A percentile compares a stretch with the other conserved stretches of the same genome.
Conservation (phyloP, 2,329 filamentous ascomycete genomes). For the Eutypa lata region DNA sequence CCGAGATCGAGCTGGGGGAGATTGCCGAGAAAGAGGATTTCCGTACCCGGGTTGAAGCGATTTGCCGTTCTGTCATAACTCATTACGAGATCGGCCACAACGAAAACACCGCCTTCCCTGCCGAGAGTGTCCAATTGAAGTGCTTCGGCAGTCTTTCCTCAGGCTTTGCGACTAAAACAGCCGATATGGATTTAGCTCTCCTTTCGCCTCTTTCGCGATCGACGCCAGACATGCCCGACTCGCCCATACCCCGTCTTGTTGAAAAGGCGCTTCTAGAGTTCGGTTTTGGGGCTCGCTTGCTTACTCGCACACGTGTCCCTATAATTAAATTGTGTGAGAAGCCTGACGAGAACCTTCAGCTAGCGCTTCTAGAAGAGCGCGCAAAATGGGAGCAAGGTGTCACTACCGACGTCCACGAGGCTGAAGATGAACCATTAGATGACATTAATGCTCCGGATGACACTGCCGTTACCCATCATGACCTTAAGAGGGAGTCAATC, state of each 20-base stretch:
- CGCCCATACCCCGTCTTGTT: conserved; percentile 67
- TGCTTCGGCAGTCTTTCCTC: conserved; percentile 82
- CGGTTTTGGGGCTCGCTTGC: conserved; percentile 71
- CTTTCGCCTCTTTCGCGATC: conserved; percentile 60
- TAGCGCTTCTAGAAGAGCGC: conserved; percentile 62
- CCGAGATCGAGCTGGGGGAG: conserved; percentile 62
- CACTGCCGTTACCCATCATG: not conserved
- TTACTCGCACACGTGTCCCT: conserved; percentile 77
- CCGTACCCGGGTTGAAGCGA: conserved; percentile 58
- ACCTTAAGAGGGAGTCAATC: conserved; percentile 2
- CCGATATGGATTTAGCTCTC: conserved; percentile 85
- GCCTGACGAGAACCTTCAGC: conserved; percentile 59
- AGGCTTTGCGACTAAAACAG: conserved; percentile 82
- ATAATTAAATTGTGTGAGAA: conserved; percentile 83
- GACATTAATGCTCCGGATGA: conserved; percentile 18
- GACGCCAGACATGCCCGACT: conserved; percentile 51
- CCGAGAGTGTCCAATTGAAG: conserved; percentile 61
- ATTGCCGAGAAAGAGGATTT: conserved; percentile 70
- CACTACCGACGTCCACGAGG: conserved; percentile 36
- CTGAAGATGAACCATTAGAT: conserved; percentile 30
- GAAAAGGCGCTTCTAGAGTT: conserved; percentile 71
- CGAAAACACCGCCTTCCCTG: conserved; percentile 43
- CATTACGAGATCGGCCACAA: conserved; percentile 45
- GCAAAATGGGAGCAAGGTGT: conserved; percentile 67
- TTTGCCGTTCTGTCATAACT: conserved; percentile 59